Conservation (phyloP, 805 yeast species). For the Priceomyces medius region DNA sequence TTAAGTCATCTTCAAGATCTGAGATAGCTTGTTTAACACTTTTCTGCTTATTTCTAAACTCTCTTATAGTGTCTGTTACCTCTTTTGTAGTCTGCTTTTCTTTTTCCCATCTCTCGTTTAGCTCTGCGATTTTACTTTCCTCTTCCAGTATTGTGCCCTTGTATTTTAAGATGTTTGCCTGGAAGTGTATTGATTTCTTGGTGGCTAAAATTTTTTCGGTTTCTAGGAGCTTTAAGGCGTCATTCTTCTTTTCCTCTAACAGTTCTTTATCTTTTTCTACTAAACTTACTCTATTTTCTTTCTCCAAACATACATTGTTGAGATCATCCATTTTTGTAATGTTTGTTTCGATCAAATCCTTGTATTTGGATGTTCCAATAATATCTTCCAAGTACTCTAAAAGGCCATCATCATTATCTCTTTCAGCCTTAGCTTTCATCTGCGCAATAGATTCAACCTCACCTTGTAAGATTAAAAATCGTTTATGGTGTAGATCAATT, state of each 20-base stretch:
- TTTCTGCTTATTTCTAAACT: conserved; percentile 35
- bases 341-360: conserved; percentile 67
- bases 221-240: conserved; percentile 63
- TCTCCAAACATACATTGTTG: conserved; percentile 78
- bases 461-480: conserved; percentile 94
- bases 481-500: conserved; percentile 89
- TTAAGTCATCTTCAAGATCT: conserved; percentile 19
- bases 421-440: conserved; percentile 97
- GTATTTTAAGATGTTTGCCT: conserved; percentile 46
- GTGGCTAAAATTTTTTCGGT: conserved; percentile 61
- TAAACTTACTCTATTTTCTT: conserved; percentile 72
- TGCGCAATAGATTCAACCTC: conserved; percentile 98
- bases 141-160: conserved; percentile 37
- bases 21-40: conserved; percentile 13
- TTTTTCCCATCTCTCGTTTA: conserved; percentile 35
- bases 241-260: conserved; percentile 65
- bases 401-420: conserved; percentile 87
- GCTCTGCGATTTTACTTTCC: conserved; percentile 39
- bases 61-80: conserved; percentile 23
- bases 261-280: conserved; percentile 72
- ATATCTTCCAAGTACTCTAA: conserved; percentile 94
- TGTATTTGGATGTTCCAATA: conserved; percentile 89
- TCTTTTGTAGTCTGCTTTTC: conserved; percentile 25
- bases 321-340: conserved; percentile 62
- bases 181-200: conserved; percentile 56